phyloP scores from a whole-genome alignment of 495 filamentous ascomycete genomes.

The Penicillium flavigenum region DNA sequence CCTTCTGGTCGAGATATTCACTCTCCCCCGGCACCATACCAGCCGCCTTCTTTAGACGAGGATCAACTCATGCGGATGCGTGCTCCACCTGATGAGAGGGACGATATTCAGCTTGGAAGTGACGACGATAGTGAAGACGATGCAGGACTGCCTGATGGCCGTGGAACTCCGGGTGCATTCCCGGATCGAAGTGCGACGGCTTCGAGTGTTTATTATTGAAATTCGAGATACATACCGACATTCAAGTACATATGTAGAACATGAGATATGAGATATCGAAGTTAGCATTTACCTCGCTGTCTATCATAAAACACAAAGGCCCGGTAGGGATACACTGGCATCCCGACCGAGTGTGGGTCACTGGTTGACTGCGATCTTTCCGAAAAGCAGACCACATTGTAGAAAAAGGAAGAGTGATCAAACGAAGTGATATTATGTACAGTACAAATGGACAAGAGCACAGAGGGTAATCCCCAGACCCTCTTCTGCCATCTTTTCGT shows the following conservation, averaged over 20 bases:
- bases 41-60: slow-evolving; percentile 55
- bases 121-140: slow-evolving; percentile 51
- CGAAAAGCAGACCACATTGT: background rate
- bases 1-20: slow-evolving; percentile 89
- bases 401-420: slow-evolving; percentile 16
- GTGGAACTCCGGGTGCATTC: slow-evolving; percentile 46
- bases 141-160: slow-evolving; percentile 36
- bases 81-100: slow-evolving; percentile 38
- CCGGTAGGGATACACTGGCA: background rate
- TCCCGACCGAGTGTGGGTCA: background rate
- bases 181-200: slow-evolving; percentile 38
- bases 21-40: slow-evolving; percentile 56
- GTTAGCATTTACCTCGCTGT: background rate
- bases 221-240: slow-evolving; percentile 35
- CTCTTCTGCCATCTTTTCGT: slow-evolving; percentile 12
- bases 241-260: background rate
- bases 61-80: slow-evolving; percentile 54
- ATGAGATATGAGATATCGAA: background rate
- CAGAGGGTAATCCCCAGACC: slow-evolving; percentile 7
- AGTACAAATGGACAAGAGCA: slow-evolving; percentile 15
- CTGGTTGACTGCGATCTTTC: background rate
- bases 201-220: slow-evolving; percentile 46
- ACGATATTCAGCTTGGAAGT: slow-evolving; percentile 33
- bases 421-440: slow-evolving; percentile 24
- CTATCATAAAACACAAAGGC: background rate